Evolutionary conservation across 2,329 filamentous ascomycete species (phyloP), one percentile per base, ranked within the genome.

Genomic region (Sclerotiophoma versabilis): DNA sequence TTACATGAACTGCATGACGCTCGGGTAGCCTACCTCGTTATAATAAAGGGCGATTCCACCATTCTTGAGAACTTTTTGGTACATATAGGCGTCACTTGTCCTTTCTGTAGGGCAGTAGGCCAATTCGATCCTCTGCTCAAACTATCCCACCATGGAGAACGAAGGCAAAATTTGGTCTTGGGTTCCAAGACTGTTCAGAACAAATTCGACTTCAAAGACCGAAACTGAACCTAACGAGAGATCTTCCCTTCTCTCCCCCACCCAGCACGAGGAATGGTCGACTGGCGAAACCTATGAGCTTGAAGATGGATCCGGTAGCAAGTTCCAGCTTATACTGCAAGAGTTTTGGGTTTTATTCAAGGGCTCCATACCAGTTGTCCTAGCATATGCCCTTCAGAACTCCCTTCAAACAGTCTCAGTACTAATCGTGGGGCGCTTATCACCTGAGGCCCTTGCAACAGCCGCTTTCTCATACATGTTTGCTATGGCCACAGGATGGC

Each of bases 391-490:
- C 8, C 80, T 96, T 5, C 92, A 96, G 58, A 96, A 93, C 72
- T 92, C 89, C 5, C 79, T 96, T 0, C 92, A 96, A 70, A 96
- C 92, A 0, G 72, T 90, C 1, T 95, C 91, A 0, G 90, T 96
- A 4, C 78, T 96, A 38, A 87, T 96, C 30, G 91, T 91, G 3
- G 92, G 92, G 9, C 86, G 90, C 2, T 78, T 92, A 0, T 93
- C 89, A 0, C 88, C 92, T 1, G 89, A 95, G 73, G 87, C 91
- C 1, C 78, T 96, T 6, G 90, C 92, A 0, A 90, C 89, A 0
- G 88, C 91, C 1, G 91, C 92, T 0, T 96, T 96, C 68, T 90
- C 89, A 2, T 93, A 95, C 79, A 96, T 96, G 92, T 96, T 96
- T 64, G 92, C 92, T 49, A 92, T 93, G 89, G 87, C 89, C 19